Base-by-base conservation (phyloP, 805 yeast species). In the Candida qinlingensis region DNA sequence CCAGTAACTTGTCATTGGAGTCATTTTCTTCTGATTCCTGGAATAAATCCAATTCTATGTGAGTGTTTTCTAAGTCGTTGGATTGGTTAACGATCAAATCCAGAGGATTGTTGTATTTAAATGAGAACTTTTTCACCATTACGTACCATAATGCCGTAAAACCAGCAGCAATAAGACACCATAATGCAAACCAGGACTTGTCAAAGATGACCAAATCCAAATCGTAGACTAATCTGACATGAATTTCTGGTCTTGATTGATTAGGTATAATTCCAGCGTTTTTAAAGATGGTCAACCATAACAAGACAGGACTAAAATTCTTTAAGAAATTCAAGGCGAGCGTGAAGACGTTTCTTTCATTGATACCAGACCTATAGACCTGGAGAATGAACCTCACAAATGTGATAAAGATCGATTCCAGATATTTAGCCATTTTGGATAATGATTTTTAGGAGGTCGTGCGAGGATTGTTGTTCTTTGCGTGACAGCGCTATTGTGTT, bases 191-290 rank as follows among this genome's bases (percentile, higher is more conserved):
- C 37, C 52, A 54, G 1, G 35, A 7, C n/a, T 39, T 31, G 35
- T 64, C 55, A 52, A 73, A 77, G 44, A 74, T 57, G 45, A 65
- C 65, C 29, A 58, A 57, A 65, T 71, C 88, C 54, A 66, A 54
- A 44, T 69, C 64, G 50, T 69, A 71, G 10, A 76, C 70, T 25
- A 77, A 56, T 47, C 74, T 68, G 41, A 77, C 79, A 57, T 74
- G 73, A 52, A 80, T 78, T 9, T 57, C 48, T 0, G 87, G 88
- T 50, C 87, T 68, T 54, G 74, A 69, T 5, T 64, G 65, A 29
- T 67, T 71, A 7, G 89, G 87, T 37, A 79, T 79, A 3, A 68
- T 37, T 2, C 80, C 80, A 1, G 87, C 86, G 56, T 80, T 73
- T 60, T 80, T 76, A 66, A 81, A 82, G 26, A 79, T 73, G 37